phyloP scores from a whole-genome alignment of 2,329 filamentous ascomycete genomes.

The Pestalotiopsis sp. region DNA sequence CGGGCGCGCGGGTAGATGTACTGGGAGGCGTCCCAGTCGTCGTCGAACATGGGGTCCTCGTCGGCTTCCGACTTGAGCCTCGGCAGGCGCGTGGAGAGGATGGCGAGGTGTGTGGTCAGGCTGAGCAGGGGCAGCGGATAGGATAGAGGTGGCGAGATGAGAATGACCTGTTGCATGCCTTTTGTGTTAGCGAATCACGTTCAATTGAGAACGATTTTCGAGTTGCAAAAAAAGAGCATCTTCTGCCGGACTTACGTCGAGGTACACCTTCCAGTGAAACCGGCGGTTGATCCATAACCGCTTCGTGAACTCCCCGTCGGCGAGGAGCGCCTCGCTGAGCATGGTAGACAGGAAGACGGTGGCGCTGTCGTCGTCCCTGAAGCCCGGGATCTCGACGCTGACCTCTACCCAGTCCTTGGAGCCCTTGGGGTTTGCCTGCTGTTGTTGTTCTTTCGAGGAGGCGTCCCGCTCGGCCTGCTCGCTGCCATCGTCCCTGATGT shows the following conservation, averaged over 20 bases:
- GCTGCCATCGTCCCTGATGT: slow-evolving; percentile 20
- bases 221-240: no score
- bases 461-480: slow-evolving; percentile 27
- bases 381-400: slow-evolving; percentile 87
- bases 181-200: no score
- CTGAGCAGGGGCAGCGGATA: slow-evolving; percentile 93
- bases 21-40: slow-evolving; percentile 89
- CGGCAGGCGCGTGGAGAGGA: slow-evolving; percentile 84
- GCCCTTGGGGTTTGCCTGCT: slow-evolving; percentile 40
- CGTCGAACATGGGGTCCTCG: slow-evolving; percentile 96
- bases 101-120: slow-evolving; percentile 89
- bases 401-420: slow-evolving; percentile 82
- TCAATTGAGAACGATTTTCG: slow-evolving; percentile 6
- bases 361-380: slow-evolving; percentile 86
- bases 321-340: slow-evolving; percentile 83
- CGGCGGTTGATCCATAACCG: slow-evolving; percentile 84
- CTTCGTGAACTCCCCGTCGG: slow-evolving; percentile 69
- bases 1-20: slow-evolving; percentile 70
- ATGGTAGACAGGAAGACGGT: slow-evolving; percentile 88
- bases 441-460: slow-evolving; percentile 23
- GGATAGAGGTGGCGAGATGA: slow-evolving; percentile 90
- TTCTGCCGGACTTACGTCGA: slow-evolving; percentile 71
- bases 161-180: slow-evolving; percentile 67
- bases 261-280: slow-evolving; percentile 95
- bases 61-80: slow-evolving; percentile 85